Conservation (phyloP, 306 rosid species). For the Sesbania bispinosa region DNA sequence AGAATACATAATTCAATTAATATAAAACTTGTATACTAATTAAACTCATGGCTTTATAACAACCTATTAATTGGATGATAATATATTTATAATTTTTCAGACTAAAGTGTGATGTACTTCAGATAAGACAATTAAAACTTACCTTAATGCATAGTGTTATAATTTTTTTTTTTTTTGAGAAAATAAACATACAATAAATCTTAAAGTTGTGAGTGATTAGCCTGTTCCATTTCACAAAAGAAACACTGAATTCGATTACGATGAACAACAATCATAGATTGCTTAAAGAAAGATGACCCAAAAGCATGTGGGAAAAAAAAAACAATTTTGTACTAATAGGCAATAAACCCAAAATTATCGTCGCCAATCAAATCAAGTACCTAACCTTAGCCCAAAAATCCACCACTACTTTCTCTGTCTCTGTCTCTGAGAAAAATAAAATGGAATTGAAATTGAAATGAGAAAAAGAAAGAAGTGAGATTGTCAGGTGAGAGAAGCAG, state of each 20-base stretch:
- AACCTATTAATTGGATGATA: too few species aligned
- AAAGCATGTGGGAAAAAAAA: conserved; percentile 1
- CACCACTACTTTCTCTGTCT: too few species aligned
- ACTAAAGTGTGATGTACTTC: too few species aligned
- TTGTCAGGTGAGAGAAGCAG: conserved; percentile 54
- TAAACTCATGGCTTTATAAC: too few species aligned
- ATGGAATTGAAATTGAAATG: neutral
- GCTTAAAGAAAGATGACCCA: neutral
- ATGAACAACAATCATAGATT: neutral
- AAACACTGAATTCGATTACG: neutral
- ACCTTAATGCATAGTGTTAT: too few species aligned
- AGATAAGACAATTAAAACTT: too few species aligned
- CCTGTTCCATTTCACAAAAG: neutral
- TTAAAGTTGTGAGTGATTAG: too few species aligned
- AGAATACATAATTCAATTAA: too few species aligned
- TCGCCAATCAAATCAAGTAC: conserved; percentile 25
- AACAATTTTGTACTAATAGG: neutral
- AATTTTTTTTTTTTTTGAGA: too few species aligned
- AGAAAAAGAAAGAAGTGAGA: conserved; percentile 23
- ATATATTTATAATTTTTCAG: too few species aligned
- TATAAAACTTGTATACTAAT: too few species aligned
- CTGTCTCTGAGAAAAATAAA: neutral
- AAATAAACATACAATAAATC: too few species aligned
- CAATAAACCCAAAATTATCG: neutral
- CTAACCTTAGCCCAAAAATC: conserved; percentile 26